Conservation (phyloP, 2,329 filamentous ascomycete genomes). For the Plenodomus tracheiphilus region DNA sequence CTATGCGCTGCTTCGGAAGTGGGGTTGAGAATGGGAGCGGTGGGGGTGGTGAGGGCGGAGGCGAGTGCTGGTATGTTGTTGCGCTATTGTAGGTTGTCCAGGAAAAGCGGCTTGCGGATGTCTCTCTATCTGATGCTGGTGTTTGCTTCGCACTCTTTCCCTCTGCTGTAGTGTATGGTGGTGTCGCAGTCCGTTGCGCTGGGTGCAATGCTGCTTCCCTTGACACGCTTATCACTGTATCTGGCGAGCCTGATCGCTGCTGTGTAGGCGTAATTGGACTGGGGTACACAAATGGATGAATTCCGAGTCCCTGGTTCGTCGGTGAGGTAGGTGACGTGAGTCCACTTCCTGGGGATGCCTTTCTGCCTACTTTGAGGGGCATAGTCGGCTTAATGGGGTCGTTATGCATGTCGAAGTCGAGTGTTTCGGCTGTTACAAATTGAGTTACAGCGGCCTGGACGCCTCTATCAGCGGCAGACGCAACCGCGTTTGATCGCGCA, state of each 20-base stretch:
- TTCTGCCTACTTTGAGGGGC: conserved; percentile 48
- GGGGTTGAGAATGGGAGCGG: conserved; percentile 31
- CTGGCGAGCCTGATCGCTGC: conserved; percentile 8
- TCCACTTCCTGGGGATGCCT: conserved; percentile 36
- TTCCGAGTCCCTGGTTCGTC: conserved; percentile 26
- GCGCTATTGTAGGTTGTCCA: conserved; percentile 41
- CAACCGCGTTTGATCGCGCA: conserved; percentile 32
- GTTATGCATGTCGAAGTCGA: conserved; percentile 31
- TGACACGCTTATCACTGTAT: conserved; percentile 11
- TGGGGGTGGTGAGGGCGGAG: conserved; percentile 48
- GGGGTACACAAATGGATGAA: conserved; percentile 29
- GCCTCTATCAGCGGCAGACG: conserved; percentile 21
- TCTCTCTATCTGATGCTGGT: conserved; percentile 25
- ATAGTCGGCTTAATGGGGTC: conserved; percentile 48
- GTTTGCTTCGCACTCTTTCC: conserved; percentile 27
- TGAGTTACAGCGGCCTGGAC: conserved; percentile 33
- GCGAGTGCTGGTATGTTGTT: conserved; percentile 47
- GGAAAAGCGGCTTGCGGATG: conserved; percentile 30
- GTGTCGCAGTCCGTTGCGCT: conserved; percentile 25
- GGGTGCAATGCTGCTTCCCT: conserved; percentile 18
- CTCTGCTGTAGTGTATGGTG: conserved; percentile 26
- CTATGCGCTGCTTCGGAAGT: conserved; percentile 14
- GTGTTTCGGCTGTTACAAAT: conserved; percentile 31
- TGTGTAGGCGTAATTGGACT: conserved; percentile 35
- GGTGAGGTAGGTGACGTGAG: conserved; percentile 40